Percentiles rank a stretch among this genome's conserved stretches.
phyloP scores from a whole-genome alignment of 1,284 basidiomycete species.

The Neotropicomus parvogracilis region DNA sequence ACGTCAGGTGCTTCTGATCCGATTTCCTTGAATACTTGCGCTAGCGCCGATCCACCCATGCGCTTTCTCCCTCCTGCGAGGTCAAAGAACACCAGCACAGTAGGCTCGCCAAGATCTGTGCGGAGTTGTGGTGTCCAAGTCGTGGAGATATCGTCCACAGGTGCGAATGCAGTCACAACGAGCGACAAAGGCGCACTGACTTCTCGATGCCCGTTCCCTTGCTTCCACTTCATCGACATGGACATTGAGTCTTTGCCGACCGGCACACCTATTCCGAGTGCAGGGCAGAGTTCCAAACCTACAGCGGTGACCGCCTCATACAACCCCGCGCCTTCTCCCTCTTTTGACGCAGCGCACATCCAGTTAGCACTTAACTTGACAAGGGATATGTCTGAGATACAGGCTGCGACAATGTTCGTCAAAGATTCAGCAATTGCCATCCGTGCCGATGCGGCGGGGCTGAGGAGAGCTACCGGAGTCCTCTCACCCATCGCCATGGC shows the following conservation, averaged over 20 bases:
- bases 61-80: conserved; percentile 81
- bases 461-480: conserved; percentile 87
- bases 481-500: conserved; percentile 99
- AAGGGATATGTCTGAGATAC: conserved; percentile 64
- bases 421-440: conserved; percentile 96
- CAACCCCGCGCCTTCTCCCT: conserved; percentile 86
- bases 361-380: conserved; percentile 98
- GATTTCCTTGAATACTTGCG: conserved; percentile 93
- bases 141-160: conserved; percentile 71
- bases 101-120: conserved; percentile 60
- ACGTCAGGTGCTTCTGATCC: conserved; percentile 90
- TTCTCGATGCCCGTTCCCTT: conserved; percentile 65
- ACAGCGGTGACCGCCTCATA: conserved; percentile 94
- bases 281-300: conserved; percentile 94
- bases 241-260: conserved; percentile 99
- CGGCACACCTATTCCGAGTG: conserved; percentile 89
- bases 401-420: conserved; percentile 87
- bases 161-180: conserved; percentile 93
- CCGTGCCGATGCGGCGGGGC: conserved; percentile 85
- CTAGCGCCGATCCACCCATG: conserved; percentile 91
- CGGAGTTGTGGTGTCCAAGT: conserved; percentile 95
- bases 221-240: conserved; percentile 96
- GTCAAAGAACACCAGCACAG: conserved; percentile 86
- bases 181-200: conserved; percentile 90
- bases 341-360: conserved; percentile 95